A percentile compares a stretch with the other conserved stretches of the same genome.
These are phyloP conservation scores for Fusarium sacchari DNA, from an alignment of 2,329 filamentous ascomycete species.

Conservation along the genomic window DNA sequence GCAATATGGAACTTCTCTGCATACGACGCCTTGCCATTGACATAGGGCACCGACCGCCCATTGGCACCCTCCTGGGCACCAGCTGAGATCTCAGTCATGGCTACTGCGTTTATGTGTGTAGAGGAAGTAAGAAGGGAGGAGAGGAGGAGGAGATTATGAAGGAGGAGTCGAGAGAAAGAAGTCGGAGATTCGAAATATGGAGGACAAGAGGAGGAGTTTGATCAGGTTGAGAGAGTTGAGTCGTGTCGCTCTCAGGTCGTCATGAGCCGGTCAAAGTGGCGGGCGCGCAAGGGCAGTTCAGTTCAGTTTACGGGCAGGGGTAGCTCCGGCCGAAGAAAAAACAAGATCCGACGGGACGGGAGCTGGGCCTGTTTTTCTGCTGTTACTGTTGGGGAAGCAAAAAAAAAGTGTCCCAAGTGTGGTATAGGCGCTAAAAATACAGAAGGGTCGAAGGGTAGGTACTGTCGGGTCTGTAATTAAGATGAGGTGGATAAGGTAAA, in stretches of 20 bases:
- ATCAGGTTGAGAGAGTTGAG: slow-evolving; percentile 19
- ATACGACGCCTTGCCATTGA: slow-evolving; percentile 72
- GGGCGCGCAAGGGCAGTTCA: slow-evolving; percentile 22
- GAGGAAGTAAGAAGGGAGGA: slow-evolving; percentile 5
- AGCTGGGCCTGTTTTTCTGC: slow-evolving; percentile 23
- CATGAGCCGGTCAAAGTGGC: slow-evolving; percentile 42
- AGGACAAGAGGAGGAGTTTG: slow-evolving; percentile 30
- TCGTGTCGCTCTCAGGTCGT: slow-evolving; percentile 42
- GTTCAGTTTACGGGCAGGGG: slow-evolving; percentile 29
- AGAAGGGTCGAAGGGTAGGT: slow-evolving; percentile 33
- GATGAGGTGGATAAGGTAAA: slow-evolving; percentile 23
- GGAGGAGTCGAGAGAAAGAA: slow-evolving; percentile 26
- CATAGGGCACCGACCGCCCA: slow-evolving; percentile 61
- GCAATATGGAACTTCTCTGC: slow-evolving; percentile 84
- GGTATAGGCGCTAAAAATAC: slow-evolving; percentile 45
- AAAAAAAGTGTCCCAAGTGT: slow-evolving; percentile 27
- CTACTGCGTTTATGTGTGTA: slow-evolving; percentile 43
- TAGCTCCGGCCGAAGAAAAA: slow-evolving; percentile 43
- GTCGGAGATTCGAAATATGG: slow-evolving; percentile 14
- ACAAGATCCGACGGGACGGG: slow-evolving; percentile 7
- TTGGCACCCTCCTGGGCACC: slow-evolving; percentile 54
- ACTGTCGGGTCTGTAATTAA: slow-evolving; percentile 24
- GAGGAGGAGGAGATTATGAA: slow-evolving; percentile 18
- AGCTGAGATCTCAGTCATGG: slow-evolving; percentile 61
- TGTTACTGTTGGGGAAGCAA: slow-evolving; percentile 32